Base-by-base conservation (phyloP, 139 green algal genomes). In the Chlamydomonas urium region DNA sequence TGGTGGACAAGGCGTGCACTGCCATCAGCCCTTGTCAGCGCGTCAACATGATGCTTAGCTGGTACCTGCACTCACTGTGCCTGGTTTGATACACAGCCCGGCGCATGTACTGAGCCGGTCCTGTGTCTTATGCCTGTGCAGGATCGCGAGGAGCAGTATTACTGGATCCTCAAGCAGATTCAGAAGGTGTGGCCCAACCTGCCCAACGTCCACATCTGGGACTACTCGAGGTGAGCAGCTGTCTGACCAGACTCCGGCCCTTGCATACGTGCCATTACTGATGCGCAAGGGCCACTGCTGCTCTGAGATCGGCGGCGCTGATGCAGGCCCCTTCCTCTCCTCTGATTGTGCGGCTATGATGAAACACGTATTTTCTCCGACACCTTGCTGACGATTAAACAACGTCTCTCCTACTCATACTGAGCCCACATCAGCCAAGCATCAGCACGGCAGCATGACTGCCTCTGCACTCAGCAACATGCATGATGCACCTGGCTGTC, bases 161-260 rank as follows among this genome's bases (percentile, higher is more conserved):
- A 95, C 79, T 89, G 86, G 87, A 89, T 97, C 61, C 80, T 97
- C 31, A 79, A 87, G 45, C 59, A 83, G 56, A 80, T 91, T 73
- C 88, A 93, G 76, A 70, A 80, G 34, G 77, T 97, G 53, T 88
- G 83, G 81, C 86, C 88, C 3, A 78, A 66, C 1, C 84, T 97
- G 81, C 91, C 89, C 0, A 21, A 93, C 33, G 94, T 98, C 23
- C 57, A 94, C 74, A 92, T 99, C 36, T 98, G 92, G 91, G 95
- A 99, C 75, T 99, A 96, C 84, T 89, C 86, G 28, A 82, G 91
- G 87, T 92, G 76, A 37, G 81, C 24, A 14, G 19, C 1, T 17
- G 33, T 4, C 21, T 47, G 14, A 70, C 8, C 50, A 34, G 33
- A 56, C 61, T 50, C 10, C 17, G 4, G 4, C n/a, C 6, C 50